Evolutionary conservation across 192 early-diverging fungal genomes (phyloP), one percentile per base, ranked within the genome.

Genomic region (Backusella westeae): DNA sequence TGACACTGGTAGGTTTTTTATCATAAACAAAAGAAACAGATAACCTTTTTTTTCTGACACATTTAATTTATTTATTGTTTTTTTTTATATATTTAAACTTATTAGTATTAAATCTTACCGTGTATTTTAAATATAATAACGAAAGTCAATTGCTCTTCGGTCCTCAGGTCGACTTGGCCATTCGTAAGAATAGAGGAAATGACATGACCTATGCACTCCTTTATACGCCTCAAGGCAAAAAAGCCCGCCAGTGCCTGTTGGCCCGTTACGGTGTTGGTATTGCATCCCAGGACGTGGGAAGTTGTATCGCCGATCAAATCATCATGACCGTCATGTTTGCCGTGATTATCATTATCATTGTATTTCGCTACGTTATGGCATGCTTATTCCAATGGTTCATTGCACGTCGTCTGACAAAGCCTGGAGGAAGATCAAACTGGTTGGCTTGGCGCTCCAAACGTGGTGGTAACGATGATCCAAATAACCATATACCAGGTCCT

Each of bases 301-400:
- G 90, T 1, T 91, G 90, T 84, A 87, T 91, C 72, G 84, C 86
- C 6, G 83, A 85, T 34, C 84, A 86, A 41, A 77, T 89, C 39
- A 85, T 89, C 76, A 88, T 87, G 83, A 83, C 82, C 39, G 41
- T 85, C 19, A 88, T 87, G 59, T 81, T 91, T 39, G 75, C 79
- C 2, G 80, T 90, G 3, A 89, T 91, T 74, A 83, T 88, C 19
- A 77, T 79, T 5, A 80, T 91, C 32, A 87, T 91, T 70, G 75
- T 84, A 21, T 84, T 85, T 39, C 89, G 89, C 9, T 91, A 87
- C 79, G 73, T 86, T 53, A 91, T 91, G 89, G 88, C 89, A n/a
- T 78, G 88, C 2, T 71, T 86, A 1, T 91, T 91, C 86, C 84
- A 86, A 71, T 91, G 87, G 80, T 75, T 88, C 59, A 78, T 91